Evolutionary conservation across 257 asterid genomes (phyloP).

Genomic region (Solanum pinnatisectum): DNA sequence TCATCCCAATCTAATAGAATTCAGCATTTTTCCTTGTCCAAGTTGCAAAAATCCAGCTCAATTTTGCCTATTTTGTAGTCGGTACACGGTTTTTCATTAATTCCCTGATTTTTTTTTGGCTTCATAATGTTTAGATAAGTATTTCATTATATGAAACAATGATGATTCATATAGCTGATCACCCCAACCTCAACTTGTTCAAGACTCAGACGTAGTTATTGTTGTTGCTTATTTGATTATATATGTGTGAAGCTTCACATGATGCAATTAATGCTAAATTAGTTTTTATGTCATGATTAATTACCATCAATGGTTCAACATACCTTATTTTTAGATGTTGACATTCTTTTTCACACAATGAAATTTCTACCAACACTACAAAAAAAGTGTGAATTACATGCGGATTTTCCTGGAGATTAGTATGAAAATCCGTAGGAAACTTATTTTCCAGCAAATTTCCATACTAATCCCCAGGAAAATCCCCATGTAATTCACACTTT

Average conservation of each 20-base stretch:
- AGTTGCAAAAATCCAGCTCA: background rate
- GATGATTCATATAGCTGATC: background rate
- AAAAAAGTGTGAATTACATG: too few species aligned
- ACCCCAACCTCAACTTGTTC: background rate
- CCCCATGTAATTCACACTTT: too few species aligned
- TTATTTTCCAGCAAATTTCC: too few species aligned
- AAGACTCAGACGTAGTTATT: background rate
- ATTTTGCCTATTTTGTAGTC: background rate
- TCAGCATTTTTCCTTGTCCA: slow-evolving; percentile 20
- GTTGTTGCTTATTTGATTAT: background rate
- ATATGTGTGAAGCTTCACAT: background rate
- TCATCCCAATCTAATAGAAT: slow-evolving; percentile 20
- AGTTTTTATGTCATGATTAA: background rate
- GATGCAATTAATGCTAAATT: background rate
- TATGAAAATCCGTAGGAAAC: too few species aligned
- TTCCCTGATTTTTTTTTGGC: background rate
- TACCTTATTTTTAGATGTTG: background rate
- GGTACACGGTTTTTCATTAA: background rate
- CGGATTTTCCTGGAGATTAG: too few species aligned
- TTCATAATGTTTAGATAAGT: background rate
- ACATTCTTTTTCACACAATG: background rate
- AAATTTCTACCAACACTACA: background rate
- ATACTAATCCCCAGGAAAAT: too few species aligned
- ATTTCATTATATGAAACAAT: background rate
- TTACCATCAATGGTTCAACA: background rate